Conservation (phyloP, 140 eudicot genomes). For the Anethum foeniculum region DNA sequence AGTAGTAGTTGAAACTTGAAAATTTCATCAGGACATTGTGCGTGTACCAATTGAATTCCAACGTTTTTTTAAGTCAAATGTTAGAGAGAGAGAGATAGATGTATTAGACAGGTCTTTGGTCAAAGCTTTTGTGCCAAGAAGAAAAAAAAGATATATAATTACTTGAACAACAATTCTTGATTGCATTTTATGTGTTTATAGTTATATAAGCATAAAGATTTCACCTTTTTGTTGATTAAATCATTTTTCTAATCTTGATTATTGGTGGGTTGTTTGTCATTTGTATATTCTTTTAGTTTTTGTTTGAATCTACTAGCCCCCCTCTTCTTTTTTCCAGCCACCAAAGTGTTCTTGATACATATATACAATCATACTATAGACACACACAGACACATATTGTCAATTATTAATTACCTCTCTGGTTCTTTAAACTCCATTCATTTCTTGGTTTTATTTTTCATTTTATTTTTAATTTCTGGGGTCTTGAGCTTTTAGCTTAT, state of each 20-base stretch:
- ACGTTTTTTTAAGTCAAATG: slow-evolving; percentile 4
- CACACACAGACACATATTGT: neutral
- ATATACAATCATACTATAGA: neutral
- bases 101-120: slow-evolving; percentile 2
- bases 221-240: neutral
- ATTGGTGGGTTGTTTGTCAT: slow-evolving; percentile 8
- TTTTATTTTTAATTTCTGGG: neutral
- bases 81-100: slow-evolving; percentile 1
- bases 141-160: neutral
- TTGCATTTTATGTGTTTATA: neutral
- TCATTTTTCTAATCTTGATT: slow-evolving; percentile 1
- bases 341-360: neutral
- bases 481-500: neutral
- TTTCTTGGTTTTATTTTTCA: neutral
- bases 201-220: neutral
- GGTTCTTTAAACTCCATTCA: neutral
- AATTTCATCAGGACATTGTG: neutral
- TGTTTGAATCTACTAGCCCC: slow-evolving; percentile 3
- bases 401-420: neutral
- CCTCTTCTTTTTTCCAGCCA: neutral
- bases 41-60: slow-evolving; percentile 7
- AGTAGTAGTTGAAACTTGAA: slow-evolving; percentile 2
- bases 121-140: slow-evolving; percentile 10
- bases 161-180: neutral
- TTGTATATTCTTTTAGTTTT: slow-evolving; percentile 1